phyloP scores from a whole-genome alignment of 805 yeast genomes.

The Yarrowia sp. region DNA sequence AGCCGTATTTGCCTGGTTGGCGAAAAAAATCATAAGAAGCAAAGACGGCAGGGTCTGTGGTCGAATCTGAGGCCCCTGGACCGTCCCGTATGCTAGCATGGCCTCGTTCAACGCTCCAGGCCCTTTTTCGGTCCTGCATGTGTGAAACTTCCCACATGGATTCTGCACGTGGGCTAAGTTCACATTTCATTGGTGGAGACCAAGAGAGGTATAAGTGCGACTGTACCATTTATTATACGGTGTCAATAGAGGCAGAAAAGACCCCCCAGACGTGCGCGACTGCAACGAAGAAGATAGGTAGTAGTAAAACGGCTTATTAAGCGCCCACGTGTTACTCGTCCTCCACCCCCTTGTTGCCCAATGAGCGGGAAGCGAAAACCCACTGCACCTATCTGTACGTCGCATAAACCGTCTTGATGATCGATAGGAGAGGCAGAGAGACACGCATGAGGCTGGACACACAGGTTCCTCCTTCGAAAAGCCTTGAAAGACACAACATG shows the following conservation, averaged over 20 bases:
- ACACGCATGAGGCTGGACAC: too few relatives aligned
- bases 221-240: background rate
- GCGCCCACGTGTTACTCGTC: too few relatives aligned
- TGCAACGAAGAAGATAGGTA: background rate
- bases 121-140: conserved; percentile 17
- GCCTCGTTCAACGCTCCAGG: background rate
- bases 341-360: background rate
- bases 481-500: too few relatives aligned
- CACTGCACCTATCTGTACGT: conserved; percentile 18
- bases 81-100: background rate
- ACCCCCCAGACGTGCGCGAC: background rate
- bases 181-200: conserved; percentile 27
- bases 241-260: background rate
- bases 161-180: conserved; percentile 37
- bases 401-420: conserved; percentile 20
- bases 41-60: background rate
- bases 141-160: conserved; percentile 37
- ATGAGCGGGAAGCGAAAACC: conserved; percentile 1
- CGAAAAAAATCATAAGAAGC: background rate
- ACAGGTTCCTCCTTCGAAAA: too few relatives aligned
- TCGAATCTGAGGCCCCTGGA: too few relatives aligned
- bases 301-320: too few relatives aligned
- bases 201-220: background rate
- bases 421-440: background rate
- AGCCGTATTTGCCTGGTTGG: background rate